Conservation (phyloP, 2,329 filamentous ascomycete species). For the Penicillium sp. region DNA sequence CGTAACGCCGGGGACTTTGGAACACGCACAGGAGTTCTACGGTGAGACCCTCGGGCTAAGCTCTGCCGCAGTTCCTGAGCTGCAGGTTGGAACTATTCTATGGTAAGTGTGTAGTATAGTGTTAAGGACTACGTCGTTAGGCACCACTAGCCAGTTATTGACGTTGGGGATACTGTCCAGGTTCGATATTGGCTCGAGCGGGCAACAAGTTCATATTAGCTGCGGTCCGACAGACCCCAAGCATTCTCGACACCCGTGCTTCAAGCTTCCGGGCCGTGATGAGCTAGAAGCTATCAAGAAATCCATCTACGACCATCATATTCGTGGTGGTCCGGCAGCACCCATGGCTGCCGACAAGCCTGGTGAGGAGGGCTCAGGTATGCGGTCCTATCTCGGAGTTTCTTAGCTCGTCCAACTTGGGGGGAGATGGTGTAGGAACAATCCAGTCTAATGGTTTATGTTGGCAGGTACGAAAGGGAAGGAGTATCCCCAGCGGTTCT, state of each 20-base stretch:
- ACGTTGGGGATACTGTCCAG: conserved; percentile 15
- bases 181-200: conserved; percentile 58
- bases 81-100: conserved; percentile 54
- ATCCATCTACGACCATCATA: conserved; percentile 56
- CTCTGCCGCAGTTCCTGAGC: conserved; percentile 54
- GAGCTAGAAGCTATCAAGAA: conserved; percentile 52
- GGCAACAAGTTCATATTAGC: conserved; percentile 61
- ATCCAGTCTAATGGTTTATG: conserved; percentile 1
- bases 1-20: conserved; percentile 57
- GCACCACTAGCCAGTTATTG: neutral
- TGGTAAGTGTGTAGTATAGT: conserved; percentile 49
- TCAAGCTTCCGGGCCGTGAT: conserved; percentile 53
- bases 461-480: conserved; percentile 53
- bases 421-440: conserved; percentile 6
- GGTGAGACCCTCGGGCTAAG: conserved; percentile 58
- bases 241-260: conserved; percentile 61
- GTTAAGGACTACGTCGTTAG: neutral
- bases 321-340: conserved; percentile 52
- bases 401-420: neutral
- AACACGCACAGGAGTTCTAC: conserved; percentile 58
- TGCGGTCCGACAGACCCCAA: conserved; percentile 44
- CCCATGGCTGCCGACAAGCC: conserved; percentile 59
- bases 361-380: conserved; percentile 50
- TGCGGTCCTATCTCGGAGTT: neutral
- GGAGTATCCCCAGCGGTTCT: conserved; percentile 65